Evolutionary conservation across 495 filamentous ascomycete genomes (phyloP).

Genomic region (Staphylotrichum tortipilum): DNA sequence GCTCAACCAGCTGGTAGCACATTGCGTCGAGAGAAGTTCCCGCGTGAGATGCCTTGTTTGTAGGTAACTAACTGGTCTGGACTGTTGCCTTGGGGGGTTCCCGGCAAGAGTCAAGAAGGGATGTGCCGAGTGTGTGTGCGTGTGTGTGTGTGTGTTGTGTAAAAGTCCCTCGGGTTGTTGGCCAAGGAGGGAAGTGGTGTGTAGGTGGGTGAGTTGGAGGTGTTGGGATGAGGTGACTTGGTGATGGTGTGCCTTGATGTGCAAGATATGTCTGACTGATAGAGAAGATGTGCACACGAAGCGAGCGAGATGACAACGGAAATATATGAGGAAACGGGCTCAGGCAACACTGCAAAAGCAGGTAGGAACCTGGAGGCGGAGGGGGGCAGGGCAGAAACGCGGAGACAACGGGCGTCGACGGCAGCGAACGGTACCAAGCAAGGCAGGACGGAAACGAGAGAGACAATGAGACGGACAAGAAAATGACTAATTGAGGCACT

Average conservation of each 20-base stretch:
- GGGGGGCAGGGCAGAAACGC: conserved; percentile 1
- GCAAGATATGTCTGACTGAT: conserved; percentile 2
- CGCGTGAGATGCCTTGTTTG: background rate
- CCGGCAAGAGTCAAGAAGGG: background rate
- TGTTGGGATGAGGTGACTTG: background rate
- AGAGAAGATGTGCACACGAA: conserved; percentile 9
- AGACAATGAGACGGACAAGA: no score
- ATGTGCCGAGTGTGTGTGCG: conserved; percentile 1
- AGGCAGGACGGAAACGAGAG: no score
- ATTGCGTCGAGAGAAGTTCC: conserved; percentile 38
- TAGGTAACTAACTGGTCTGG: background rate
- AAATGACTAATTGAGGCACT: conserved; percentile 29
- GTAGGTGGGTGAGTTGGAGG: background rate
- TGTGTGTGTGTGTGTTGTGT: background rate
- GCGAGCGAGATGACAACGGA: conserved; percentile 8
- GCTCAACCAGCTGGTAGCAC: conserved; percentile 71
- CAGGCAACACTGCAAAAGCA: conserved; percentile 5
- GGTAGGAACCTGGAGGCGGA: conserved; percentile 2
- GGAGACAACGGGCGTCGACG: background rate
- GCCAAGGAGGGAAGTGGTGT: no score
- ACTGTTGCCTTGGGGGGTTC: background rate
- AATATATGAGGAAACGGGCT: conserved; percentile 16
- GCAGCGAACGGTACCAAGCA: conserved; percentile 14
- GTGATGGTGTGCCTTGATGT: background rate
- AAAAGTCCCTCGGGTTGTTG: background rate